These are phyloP conservation scores for Verbena officinalis DNA, from an alignment of 257 asterid species.

Conservation along the genomic window DNA sequence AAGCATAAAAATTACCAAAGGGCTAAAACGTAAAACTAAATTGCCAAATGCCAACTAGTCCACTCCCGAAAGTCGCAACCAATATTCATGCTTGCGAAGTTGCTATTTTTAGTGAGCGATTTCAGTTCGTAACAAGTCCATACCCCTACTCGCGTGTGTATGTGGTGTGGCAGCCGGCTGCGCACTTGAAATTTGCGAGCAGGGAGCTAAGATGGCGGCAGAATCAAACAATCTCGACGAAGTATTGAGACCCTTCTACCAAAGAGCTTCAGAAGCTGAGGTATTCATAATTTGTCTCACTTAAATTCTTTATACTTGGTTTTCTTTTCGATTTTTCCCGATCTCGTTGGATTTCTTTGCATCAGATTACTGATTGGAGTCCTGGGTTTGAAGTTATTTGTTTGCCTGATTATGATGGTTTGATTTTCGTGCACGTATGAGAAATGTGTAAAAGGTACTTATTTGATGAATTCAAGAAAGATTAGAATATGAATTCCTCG, in stretches of 20 bases:
- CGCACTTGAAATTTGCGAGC: constrained; percentile 23
- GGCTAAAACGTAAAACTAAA: neutral
- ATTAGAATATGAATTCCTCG: constrained; percentile 5
- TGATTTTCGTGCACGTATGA: neutral
- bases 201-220: constrained; percentile 46
- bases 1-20: neutral
- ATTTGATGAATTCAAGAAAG: constrained; percentile 13
- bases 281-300: constrained; percentile 31
- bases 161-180: constrained; percentile 16
- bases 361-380: constrained; percentile 23
- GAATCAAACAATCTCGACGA: constrained; percentile 47
- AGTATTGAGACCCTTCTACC: constrained; percentile 63
- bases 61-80: neutral
- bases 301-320: neutral
- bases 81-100: neutral
- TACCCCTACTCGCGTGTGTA: constrained; percentile 1
- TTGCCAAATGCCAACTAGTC: too few species aligned
- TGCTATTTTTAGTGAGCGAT: neutral
- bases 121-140: constrained; percentile 9
- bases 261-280: constrained; percentile 89
- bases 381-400: neutral
- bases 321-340: constrained; percentile 1
- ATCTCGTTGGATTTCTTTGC: too few species aligned
- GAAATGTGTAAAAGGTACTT: neutral
- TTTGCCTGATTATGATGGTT: neutral